Conservation (phyloP, 2,329 filamentous ascomycete genomes). For the Trichoderma arundinaceum region DNA sequence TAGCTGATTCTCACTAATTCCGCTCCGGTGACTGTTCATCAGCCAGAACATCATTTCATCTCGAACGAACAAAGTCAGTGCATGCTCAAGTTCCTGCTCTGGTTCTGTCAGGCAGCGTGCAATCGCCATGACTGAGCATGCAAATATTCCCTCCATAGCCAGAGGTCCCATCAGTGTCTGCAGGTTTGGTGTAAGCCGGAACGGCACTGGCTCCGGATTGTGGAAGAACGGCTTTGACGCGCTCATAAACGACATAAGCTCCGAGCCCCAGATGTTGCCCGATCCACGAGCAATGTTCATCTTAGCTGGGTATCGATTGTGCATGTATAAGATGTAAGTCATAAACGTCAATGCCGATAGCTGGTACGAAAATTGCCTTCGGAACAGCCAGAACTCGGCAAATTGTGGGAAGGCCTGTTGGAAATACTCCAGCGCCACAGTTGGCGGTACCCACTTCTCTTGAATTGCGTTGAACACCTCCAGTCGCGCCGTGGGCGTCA, state of each 20-base stretch:
- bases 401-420: constrained; percentile 85
- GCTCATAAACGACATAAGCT: constrained; percentile 90
- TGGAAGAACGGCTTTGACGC: constrained; percentile 85
- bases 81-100: constrained; percentile 88
- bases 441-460: constrained; percentile 87
- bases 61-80: constrained; percentile 90
- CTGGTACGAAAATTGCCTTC: constrained; percentile 94
- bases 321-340: constrained; percentile 98
- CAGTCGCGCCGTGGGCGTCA: constrained; percentile 73
- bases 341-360: constrained; percentile 95
- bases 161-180: constrained; percentile 96
- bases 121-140: constrained; percentile 94
- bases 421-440: constrained; percentile 86
- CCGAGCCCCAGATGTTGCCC: constrained; percentile 95
- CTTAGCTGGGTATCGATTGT: constrained; percentile 93
- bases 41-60: constrained; percentile 99
- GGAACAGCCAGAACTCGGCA: constrained; percentile 97
- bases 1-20: constrained; percentile 66
- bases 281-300: constrained; percentile 85
- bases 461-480: constrained; percentile 97
- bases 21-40: constrained; percentile 72
- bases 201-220: constrained; percentile 93
- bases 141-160: constrained; percentile 94
- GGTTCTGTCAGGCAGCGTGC: constrained; percentile 92
- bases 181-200: constrained; percentile 94